Evolutionary conservation across 2,329 filamentous ascomycete species (phyloP), one percentile per base, ranked within the genome.

Genomic region (Epichloe baconii): DNA sequence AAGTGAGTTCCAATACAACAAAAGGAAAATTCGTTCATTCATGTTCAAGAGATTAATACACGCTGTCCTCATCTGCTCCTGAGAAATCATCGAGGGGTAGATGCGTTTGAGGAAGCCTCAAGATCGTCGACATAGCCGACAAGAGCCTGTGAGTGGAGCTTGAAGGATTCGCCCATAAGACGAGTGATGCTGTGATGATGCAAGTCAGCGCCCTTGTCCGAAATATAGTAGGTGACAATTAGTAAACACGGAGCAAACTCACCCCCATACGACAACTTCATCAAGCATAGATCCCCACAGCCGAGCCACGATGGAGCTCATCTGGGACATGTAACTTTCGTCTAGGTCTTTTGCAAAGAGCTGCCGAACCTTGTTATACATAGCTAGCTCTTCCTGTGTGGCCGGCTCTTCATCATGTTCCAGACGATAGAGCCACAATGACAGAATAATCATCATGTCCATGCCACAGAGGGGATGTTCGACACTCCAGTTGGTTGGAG

Each of bases 221-320:
- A 48, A 34, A 26, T 43, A 43, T 15, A 14, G 31, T 44, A 15
- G 34, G 35, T 36, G 21, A 11, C 21, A n/a, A 40, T 34, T 5
- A 35, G 26, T 23, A 40, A 26, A 21, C 5, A 31, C 17, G 11
- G 26, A 14, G 2, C 11, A 34, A 44, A 86, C 89, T 81, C 84
- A 95, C 89, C 93, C 93, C 93, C 93, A 97, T 54, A 98, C 93
- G 59, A 97, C 91, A 56, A 97, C 93, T 71, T 96, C 93, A 65
- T 97, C 93, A 57, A 97, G 83, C 85, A 97, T 96, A 57, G 88
- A 91, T 61, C 91, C 93, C 93, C 93, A 98, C 44, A 97, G 81
- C 61, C 88, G 83, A 56, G 91, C 90, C 43, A 98, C 91, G 49
- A 88, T 88, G n/a, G 90, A 93, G 73, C 91, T 96, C 59, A 98